A percentile compares a stretch with the other conserved stretches of the same genome.
Evolutionary conservation across 1,139 yeast genomes (phyloP).

Genomic region (Candida tunisiensis): DNA sequence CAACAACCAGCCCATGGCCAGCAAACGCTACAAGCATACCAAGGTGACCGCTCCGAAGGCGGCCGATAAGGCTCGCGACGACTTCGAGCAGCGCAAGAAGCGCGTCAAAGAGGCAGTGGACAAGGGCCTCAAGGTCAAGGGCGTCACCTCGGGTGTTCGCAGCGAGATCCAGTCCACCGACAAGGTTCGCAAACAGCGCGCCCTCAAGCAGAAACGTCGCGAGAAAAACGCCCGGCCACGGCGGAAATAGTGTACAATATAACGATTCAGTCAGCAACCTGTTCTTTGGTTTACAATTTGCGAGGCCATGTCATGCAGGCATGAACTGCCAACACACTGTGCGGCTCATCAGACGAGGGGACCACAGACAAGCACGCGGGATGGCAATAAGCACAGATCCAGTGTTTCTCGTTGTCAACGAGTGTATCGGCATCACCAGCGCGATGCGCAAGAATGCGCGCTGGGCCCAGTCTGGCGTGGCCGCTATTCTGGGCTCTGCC

Average conservation of each 20-base stretch:
- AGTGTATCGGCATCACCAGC: slow-evolving; percentile 72
- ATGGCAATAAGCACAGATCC: too few relatives aligned
- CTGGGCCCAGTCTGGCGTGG: slow-evolving; percentile 75
- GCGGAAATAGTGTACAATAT: too few relatives aligned
- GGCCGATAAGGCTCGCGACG: slow-evolving; percentile 83
- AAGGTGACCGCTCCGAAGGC: slow-evolving; percentile 65
- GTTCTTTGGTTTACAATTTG: too few relatives aligned
- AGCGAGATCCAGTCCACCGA: slow-evolving; percentile 55
- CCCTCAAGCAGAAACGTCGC: slow-evolving; percentile 47
- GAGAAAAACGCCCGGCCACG: slow-evolving; percentile 84
- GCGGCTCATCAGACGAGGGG: too few relatives aligned
- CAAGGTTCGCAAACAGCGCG: slow-evolving; percentile 67
- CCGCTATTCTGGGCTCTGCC: slow-evolving; percentile 55
- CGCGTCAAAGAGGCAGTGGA: slow-evolving; percentile 71
- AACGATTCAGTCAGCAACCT: too few relatives aligned
- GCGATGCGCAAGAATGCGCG: slow-evolving; percentile 83
- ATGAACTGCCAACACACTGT: too few relatives aligned
- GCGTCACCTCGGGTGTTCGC: slow-evolving; percentile 20
- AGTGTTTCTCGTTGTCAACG: slow-evolving; percentile 69
- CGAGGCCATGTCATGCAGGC: too few relatives aligned
- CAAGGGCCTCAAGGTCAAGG: slow-evolving; percentile 59
- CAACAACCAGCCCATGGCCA: slow-evolving; percentile 6
- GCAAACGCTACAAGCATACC: slow-evolving; percentile 49
- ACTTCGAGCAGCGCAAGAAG: slow-evolving; percentile 68
- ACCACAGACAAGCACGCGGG: too few relatives aligned